phyloP scores from a whole-genome alignment of 2,329 filamentous ascomycete genomes.

The Lachnellula hyalina region DNA sequence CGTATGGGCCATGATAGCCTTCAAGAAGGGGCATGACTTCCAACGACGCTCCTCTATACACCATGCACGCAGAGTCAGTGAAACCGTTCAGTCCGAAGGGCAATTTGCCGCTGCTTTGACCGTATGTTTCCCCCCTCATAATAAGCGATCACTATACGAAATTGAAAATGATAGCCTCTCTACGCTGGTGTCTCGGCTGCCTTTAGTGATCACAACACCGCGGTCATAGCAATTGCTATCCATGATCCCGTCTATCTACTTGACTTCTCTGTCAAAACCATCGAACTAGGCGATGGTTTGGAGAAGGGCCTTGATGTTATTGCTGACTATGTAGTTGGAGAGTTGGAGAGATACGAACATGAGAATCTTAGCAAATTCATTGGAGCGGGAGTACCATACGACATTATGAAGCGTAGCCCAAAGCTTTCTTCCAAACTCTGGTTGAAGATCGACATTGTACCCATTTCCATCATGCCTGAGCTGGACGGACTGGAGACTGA shows the following conservation, averaged over 20 bases:
- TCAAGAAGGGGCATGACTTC: slow-evolving; percentile 18
- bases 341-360: slow-evolving; percentile 55
- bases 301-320: slow-evolving; percentile 41
- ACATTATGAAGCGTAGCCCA: slow-evolving; percentile 56
- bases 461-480: slow-evolving; percentile 55
- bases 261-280: slow-evolving; percentile 62
- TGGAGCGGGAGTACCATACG: slow-evolving; percentile 62
- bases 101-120: slow-evolving; percentile 19
- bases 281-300: slow-evolving; percentile 40
- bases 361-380: slow-evolving; percentile 69
- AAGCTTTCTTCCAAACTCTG: slow-evolving; percentile 65
- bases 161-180: slow-evolving; percentile 41
- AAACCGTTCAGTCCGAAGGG: slow-evolving; percentile 17
- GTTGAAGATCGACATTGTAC: slow-evolving; percentile 71
- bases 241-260: slow-evolving; percentile 71
- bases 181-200: slow-evolving; percentile 59
- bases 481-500: slow-evolving; percentile 28
- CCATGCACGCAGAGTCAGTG: slow-evolving; percentile 13
- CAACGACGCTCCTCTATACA: slow-evolving; percentile 12
- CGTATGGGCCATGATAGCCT: slow-evolving; percentile 20
- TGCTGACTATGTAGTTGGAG: slow-evolving; percentile 53
- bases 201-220: slow-evolving; percentile 42
- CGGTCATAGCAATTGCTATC: slow-evolving; percentile 61
- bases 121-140: slow-evolving; percentile 6
- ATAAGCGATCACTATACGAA: background rate